phyloP scores from a whole-genome alignment of 305 asterid species.

The Rubia tinctorum region DNA sequence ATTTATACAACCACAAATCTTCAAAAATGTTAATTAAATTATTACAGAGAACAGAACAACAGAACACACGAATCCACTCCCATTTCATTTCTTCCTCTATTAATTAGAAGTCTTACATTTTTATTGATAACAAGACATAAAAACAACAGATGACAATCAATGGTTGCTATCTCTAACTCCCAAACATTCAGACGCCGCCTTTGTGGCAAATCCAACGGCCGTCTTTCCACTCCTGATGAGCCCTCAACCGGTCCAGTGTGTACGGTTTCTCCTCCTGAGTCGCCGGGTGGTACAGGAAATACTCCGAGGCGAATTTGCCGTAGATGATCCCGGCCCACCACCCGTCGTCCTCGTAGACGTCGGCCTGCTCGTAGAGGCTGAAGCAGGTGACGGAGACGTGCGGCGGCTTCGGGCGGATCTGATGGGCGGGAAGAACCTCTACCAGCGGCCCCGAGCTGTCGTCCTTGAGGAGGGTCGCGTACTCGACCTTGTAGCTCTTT shows the following conservation, averaged over 20 bases:
- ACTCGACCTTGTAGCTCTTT: too few relatives aligned
- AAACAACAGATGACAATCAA: too few relatives aligned
- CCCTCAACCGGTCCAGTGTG: neutral
- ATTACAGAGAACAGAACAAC: too few relatives aligned
- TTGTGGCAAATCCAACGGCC: neutral
- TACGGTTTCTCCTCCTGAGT: neutral
- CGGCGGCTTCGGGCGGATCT: conserved; percentile 5
- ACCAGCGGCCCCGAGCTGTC: conserved; percentile 20
- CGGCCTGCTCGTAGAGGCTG: neutral
- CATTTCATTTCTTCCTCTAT: too few relatives aligned
- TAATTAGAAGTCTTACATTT: too few relatives aligned
- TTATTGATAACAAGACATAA: too few relatives aligned
- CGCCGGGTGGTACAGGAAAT: neutral
- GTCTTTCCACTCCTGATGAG: neutral
- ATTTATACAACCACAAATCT: too few relatives aligned
- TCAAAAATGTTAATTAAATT: too few relatives aligned
- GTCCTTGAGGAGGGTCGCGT: conserved; percentile 16
- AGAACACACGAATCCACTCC: too few relatives aligned
- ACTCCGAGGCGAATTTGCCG: neutral
- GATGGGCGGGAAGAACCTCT: neutral
- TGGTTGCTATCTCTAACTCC: too few relatives aligned
- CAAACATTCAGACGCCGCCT: neutral
- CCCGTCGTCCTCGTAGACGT: neutral
- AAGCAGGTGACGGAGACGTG: neutral
- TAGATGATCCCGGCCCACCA: conserved; percentile 8